Conservation (phyloP, 495 filamentous ascomycete genomes). For the Aspergillus steynii region DNA sequence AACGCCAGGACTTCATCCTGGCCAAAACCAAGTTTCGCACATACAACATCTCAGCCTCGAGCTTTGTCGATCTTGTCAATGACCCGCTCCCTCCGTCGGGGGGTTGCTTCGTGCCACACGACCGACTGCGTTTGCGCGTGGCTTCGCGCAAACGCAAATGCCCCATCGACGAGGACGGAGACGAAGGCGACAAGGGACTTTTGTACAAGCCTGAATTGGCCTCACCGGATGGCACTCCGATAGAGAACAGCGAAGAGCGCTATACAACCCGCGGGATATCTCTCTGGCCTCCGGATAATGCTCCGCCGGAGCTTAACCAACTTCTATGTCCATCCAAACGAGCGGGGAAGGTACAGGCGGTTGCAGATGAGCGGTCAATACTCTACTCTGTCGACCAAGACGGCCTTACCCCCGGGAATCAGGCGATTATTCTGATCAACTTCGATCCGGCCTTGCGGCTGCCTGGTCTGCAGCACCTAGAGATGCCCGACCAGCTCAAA, state of each 20-base stretch:
- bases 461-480: slow-evolving; percentile 25
- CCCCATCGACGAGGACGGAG: slow-evolving; percentile 41
- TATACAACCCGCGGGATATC: slow-evolving; percentile 52
- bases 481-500: slow-evolving; percentile 9
- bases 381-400: slow-evolving; percentile 56
- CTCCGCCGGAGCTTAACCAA: slow-evolving; percentile 46
- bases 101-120: slow-evolving; percentile 37
- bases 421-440: slow-evolving; percentile 59
- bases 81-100: slow-evolving; percentile 40
- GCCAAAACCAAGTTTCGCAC: slow-evolving; percentile 59
- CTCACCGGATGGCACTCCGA: slow-evolving; percentile 23
- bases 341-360: slow-evolving; percentile 48
- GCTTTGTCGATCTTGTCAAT: slow-evolving; percentile 68
- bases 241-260: slow-evolving; percentile 42
- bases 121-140: slow-evolving; percentile 54
- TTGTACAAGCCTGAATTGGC: slow-evolving; percentile 37
- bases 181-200: slow-evolving; percentile 30
- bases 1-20: slow-evolving; percentile 51
- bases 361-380: slow-evolving; percentile 62
- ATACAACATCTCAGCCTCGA: slow-evolving; percentile 58
- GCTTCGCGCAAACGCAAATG: slow-evolving; percentile 45
- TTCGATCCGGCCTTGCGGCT: slow-evolving; percentile 61
- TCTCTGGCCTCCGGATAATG: slow-evolving; percentile 60
- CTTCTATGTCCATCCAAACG: slow-evolving; percentile 58
- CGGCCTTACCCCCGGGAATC: slow-evolving; percentile 36